phyloP scores from a whole-genome alignment of 257 asterid genomes.

The Solanum gracilifrons region DNA sequence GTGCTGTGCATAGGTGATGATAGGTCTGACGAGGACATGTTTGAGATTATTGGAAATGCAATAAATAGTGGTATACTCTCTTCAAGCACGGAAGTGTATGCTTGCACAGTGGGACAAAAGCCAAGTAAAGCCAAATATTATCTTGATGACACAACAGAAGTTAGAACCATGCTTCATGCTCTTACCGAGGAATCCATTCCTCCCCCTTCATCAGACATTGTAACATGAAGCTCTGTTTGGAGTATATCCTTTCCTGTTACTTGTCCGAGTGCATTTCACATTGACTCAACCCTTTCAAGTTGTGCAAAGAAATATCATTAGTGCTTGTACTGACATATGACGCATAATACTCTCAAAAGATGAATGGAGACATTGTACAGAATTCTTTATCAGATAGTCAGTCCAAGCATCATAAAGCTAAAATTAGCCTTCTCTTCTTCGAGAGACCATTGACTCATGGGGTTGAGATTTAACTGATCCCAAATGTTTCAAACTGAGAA shows the following conservation, averaged over 20 bases:
- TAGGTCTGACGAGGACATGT: conserved; percentile 54
- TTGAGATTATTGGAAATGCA: conserved; percentile 31
- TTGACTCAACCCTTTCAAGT: background rate
- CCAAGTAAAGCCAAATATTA: conserved; percentile 50
- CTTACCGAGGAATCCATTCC: conserved; percentile 17
- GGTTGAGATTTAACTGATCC: background rate
- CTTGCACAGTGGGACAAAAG: conserved; percentile 48
- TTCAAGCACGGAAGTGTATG: conserved; percentile 18
- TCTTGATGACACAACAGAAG: conserved; percentile 34
- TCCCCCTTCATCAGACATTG: conserved; percentile 1
- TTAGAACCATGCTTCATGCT: conserved; percentile 27
- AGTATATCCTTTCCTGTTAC: background rate
- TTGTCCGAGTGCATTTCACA: background rate
- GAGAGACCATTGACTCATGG: background rate
- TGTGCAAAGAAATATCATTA: background rate
- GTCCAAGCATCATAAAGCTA: background rate
- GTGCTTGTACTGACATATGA: background rate
- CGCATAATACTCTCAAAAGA: background rate
- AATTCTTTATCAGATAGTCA: background rate
- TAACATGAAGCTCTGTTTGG: conserved; percentile 6
- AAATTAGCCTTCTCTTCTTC: background rate
- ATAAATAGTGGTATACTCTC: conserved; percentile 12
- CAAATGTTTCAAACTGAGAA: background rate
- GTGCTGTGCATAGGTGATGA: conserved; percentile 48
- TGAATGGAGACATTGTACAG: background rate